Conservation (phyloP, 805 yeast genomes). For the Metschnikowia lochheadii region DNA sequence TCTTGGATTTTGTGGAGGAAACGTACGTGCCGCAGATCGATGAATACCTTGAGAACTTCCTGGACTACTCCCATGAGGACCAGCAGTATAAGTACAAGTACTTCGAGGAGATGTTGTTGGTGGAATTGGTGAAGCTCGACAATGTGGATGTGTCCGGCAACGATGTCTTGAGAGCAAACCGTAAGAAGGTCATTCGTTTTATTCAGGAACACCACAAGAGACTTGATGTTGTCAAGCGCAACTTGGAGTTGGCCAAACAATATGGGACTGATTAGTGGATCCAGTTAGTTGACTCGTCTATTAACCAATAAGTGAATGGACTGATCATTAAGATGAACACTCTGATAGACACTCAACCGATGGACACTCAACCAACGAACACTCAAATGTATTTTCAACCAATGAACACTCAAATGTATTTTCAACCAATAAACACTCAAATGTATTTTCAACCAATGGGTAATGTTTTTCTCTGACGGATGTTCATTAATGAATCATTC, state of each 20-base stretch:
- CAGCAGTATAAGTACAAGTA: conserved; percentile 49
- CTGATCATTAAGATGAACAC: too few relatives aligned
- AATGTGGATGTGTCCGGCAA: conserved; percentile 53
- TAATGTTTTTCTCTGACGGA: too few relatives aligned
- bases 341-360: too few relatives aligned
- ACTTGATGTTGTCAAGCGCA: conserved; percentile 46
- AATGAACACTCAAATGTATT: too few relatives aligned
- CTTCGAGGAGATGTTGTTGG: conserved; percentile 64
- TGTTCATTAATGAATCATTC: too few relatives aligned
- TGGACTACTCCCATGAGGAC: conserved; percentile 14
- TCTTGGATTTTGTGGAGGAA: conserved; percentile 38
- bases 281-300: too few relatives aligned
- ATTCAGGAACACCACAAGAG: conserved; percentile 58
- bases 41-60: conserved; percentile 12
- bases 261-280: too few relatives aligned
- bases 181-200: conserved; percentile 56
- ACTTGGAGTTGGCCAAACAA: conserved; percentile 5
- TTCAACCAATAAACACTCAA: too few relatives aligned
- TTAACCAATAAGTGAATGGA: too few relatives aligned
- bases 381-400: too few relatives aligned
- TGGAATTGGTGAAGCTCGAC: conserved; percentile 63
- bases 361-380: too few relatives aligned
- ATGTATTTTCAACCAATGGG: too few relatives aligned
- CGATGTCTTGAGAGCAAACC: conserved; percentile 47
- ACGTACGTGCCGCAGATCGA: conserved; percentile 33